Evolutionary conservation across 768 basidiomycete genomes (phyloP), one percentile per base, ranked within the genome.

Genomic region (Pisolithus albus): DNA sequence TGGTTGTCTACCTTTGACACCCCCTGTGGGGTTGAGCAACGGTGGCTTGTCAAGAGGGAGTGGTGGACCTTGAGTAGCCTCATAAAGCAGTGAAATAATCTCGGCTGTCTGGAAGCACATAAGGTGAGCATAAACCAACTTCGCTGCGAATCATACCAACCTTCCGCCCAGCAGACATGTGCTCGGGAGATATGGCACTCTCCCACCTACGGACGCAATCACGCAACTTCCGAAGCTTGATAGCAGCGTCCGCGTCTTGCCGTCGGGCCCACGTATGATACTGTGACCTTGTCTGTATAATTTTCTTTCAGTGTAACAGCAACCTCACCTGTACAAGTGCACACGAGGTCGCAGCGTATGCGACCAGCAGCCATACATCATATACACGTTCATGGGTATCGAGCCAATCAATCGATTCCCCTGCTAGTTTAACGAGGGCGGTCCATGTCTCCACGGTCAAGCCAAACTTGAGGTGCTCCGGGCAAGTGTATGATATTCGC

Each of bases 101-200:
- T 97, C 93, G 43, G 90, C 83, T 0, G 90, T 92, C 89, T 93
- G 66, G 11, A n/a, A 52, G 15, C 40, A 15, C 23, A 11, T 36
- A 13, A 53, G 11, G n/a, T 48, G 45, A 53, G 26, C 8, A 45
- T 38, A 36, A 23, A 49, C n/a, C 16, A n/a, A 51, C 3, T 13
- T 39, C 13, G 28, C 45, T 15, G 38, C 4, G 49, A 4, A 21
- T 34, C 13, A 42, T 42, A 70, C 77, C 58, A 55, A 75, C 91
- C 84, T 95, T 95, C 57, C 92, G 83, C 70, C 92, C 81, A 18
- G 88, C 84, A 39, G 88, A 91, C 91, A 94, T 94, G 70, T 97
- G 93, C 58, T 96, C 93, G 45, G 88, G 86, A 53, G 86, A 88
- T 52, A 93, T 78, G 0, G 88, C 79, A 50, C 75, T 80, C 67